Conservation (phyloP, 2,329 filamentous ascomycete species). For the Penicillium sp. region DNA sequence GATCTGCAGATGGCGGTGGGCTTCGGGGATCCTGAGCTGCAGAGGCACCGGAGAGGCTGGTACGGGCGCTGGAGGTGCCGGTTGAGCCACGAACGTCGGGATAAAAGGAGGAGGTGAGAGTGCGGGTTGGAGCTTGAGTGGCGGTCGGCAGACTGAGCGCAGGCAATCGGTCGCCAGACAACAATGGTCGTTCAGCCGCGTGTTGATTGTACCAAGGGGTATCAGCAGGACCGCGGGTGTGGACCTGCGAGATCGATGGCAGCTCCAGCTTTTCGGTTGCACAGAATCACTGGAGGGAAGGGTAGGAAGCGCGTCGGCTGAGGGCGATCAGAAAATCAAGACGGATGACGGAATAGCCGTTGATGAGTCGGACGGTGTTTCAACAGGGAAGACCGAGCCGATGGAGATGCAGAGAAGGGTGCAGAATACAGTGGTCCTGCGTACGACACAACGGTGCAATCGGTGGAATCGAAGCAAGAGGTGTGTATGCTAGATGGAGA, state of each 20-base stretch:
- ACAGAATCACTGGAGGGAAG: constrained; percentile 23
- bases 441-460: not conserved
- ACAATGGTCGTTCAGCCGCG: constrained; percentile 56
- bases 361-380: constrained; percentile 18
- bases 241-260: constrained; percentile 76
- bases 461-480: too few relatives aligned
- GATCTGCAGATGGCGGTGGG: constrained; percentile 58
- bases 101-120: constrained; percentile 42
- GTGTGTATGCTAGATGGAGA: too few relatives aligned
- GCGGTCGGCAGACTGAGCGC: constrained; percentile 64
- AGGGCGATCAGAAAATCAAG: not conserved
- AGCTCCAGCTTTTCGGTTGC: constrained; percentile 90
- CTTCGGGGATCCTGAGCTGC: constrained; percentile 55
- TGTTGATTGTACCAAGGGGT: constrained; percentile 63
- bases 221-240: constrained; percentile 71
- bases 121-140: constrained; percentile 62
- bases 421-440: constrained; percentile 10
- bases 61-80: constrained; percentile 48
- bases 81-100: constrained; percentile 49
- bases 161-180: constrained; percentile 69
- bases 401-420: constrained; percentile 3
- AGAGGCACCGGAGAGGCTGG: constrained; percentile 52
- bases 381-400: constrained; percentile 5
- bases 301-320: not conserved
- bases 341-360: constrained; percentile 7